Evolutionary conservation across 2,329 filamentous ascomycete genomes (phyloP).

Genomic region (Pseudomassariella vexata): DNA sequence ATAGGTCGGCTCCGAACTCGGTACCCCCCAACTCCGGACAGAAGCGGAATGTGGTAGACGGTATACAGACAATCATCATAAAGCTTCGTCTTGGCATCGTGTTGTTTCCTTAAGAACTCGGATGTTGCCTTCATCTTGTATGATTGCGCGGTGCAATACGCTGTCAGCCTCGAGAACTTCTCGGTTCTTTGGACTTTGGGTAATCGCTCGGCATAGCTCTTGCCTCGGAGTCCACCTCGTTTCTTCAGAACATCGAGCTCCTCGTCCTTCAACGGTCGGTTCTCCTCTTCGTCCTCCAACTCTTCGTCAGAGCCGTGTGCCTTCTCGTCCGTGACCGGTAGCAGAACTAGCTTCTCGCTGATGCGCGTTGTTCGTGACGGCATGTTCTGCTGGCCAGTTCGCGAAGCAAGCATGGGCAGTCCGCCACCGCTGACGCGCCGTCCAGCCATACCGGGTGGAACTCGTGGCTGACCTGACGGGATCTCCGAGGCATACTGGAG

Average conservation of each 20-base stretch:
- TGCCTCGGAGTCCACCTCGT: constrained; percentile 60
- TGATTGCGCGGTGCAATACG: constrained; percentile 91
- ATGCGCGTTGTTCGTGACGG: constrained; percentile 89
- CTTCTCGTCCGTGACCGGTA: constrained; percentile 72
- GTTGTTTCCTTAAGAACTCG: constrained; percentile 78
- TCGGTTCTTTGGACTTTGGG: constrained; percentile 84
- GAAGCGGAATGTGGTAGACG: constrained; percentile 85
- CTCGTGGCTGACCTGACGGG: constrained; percentile 84
- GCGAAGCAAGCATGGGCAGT: constrained; percentile 34
- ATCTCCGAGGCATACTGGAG: constrained; percentile 92
- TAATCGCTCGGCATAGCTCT: constrained; percentile 89
- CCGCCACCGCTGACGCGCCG: constrained; percentile 38
- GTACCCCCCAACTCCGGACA: constrained; percentile 82
- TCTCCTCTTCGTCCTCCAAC: constrained; percentile 48
- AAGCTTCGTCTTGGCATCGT: constrained; percentile 87
- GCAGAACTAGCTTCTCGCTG: constrained; percentile 91
- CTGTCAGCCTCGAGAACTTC: constrained; percentile 83
- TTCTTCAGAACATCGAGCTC: constrained; percentile 60
- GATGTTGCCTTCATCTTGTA: constrained; percentile 88
- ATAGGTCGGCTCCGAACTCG: constrained; percentile 85
- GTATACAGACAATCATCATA: constrained; percentile 97
- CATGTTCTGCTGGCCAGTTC: constrained; percentile 52
- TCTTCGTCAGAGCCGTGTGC: constrained; percentile 52
- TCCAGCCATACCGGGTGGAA: constrained; percentile 50
- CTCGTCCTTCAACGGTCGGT: constrained; percentile 61